Evolutionary conservation across 1,284 basidiomycete species (phyloP), one percentile per base, ranked within the genome.

Genomic region (Tilletiopsis washingtonensis): DNA sequence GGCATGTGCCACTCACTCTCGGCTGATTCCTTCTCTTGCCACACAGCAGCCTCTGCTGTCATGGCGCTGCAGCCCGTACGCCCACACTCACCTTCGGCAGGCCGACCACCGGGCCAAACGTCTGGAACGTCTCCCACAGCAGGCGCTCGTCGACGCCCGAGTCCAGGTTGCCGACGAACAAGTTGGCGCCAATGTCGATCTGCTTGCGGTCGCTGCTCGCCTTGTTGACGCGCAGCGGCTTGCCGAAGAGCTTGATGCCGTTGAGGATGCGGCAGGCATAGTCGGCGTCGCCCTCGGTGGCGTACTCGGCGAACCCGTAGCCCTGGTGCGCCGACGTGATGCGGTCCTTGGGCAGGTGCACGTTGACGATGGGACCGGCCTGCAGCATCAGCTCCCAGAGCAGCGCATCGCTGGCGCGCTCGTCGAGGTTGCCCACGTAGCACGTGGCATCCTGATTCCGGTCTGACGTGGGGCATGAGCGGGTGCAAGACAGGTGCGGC

Each of bases 191-290:
- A 44, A 98, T 91, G 67, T 98, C 94, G 39, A 97, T 80, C 76
- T 94, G 90, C 74, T 96, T 96, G 77, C 93, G 89, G 75, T 94
- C 90, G 45, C 88, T 89, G 76, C 82, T 71, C 59, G 87, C 88
- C 84, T 94, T 96, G 80, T 96, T 96, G 62, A 98, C 91, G 61
- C 93, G 81, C 56, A 98, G 94, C 27, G 93, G 93, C 73, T 97
- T 97, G 38, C 94, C 93, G 81, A 88, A 98, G 45, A 98, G 77
- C 76, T 98, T 98, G 74, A 98, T 96, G 78, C 97, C 93, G 75
- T 98, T 97, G 91, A 98, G 93, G 68, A 97, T 96, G 79, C 94
- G 94, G 80, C 90, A 94, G 55, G 91, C 93, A 74, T 98, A 98
- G 77, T 98, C 91, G 62, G 93, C 91, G 76, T 97, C 94, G 73